Evolutionary conservation across 306 rosid species (phyloP).

Genomic region (Cicer bijugum): DNA sequence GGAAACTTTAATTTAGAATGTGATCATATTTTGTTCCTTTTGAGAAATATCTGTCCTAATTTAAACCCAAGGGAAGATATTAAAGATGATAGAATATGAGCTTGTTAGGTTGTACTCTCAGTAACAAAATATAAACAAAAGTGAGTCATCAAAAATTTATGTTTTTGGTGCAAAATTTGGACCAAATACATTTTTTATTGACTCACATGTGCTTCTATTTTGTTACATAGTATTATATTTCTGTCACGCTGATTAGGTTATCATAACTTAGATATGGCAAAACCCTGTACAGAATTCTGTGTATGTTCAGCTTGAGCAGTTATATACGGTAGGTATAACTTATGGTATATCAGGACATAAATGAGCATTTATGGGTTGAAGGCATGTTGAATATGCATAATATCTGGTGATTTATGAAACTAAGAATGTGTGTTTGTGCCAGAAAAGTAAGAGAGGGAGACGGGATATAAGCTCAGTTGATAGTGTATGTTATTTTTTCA

Average conservation of each 20-base stretch:
- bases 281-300: background rate
- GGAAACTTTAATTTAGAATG: conserved; percentile 6
- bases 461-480: background rate
- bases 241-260: background rate
- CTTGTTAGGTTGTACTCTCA: background rate
- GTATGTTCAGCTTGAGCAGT: conserved; percentile 4
- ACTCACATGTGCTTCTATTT: no score
- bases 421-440: background rate
- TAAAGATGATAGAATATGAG: background rate
- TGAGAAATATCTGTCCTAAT: background rate
- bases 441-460: background rate
- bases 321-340: background rate
- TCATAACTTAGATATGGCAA: background rate
- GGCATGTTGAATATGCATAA: background rate
- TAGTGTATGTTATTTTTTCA: background rate
- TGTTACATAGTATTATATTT: background rate
- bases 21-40: conserved; percentile 10
- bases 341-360: conserved; percentile 3
- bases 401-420: conserved; percentile 10
- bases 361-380: conserved; percentile 10
- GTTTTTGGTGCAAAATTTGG: no score
- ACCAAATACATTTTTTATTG: no score
- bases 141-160: no score
- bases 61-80: background rate
- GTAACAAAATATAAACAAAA: no score